Evolutionary conservation across 1,284 basidiomycete species (phyloP).

Genomic region (Xerocomus cyaneibrunnescens): DNA sequence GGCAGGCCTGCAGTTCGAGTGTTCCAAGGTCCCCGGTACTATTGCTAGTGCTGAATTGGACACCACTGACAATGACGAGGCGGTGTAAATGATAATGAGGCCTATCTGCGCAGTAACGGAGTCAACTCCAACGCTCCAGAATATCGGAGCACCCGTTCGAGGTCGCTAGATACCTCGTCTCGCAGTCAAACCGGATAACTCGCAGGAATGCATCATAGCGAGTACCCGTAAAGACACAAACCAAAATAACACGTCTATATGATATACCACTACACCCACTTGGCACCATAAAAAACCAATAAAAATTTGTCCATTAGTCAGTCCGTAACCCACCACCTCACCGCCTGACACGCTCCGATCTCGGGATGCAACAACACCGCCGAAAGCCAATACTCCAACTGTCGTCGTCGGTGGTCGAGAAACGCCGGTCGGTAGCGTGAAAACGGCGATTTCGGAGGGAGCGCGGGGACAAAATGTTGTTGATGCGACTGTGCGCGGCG

Average conservation of each 20-base stretch:
- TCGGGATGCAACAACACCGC: slow-evolving; percentile 70
- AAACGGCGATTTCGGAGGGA: slow-evolving; percentile 71
- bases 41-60: too few relatives aligned
- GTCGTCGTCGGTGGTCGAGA: slow-evolving; percentile 64
- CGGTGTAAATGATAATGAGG: too few relatives aligned
- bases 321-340: slow-evolving; percentile 65
- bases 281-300: not conserved
- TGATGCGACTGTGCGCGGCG: slow-evolving; percentile 40
- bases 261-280: too few relatives aligned
- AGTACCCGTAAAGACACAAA: not conserved
- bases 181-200: too few relatives aligned
- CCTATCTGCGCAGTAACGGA: too few relatives aligned
- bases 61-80: too few relatives aligned
- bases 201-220: too few relatives aligned
- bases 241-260: not conserved
- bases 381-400: slow-evolving; percentile 67
- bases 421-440: slow-evolving; percentile 68
- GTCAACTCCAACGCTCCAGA: too few relatives aligned
- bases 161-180: too few relatives aligned
- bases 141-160: too few relatives aligned
- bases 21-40: too few relatives aligned
- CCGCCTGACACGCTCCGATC: slow-evolving; percentile 60
- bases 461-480: slow-evolving; percentile 51
- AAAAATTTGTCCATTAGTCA: slow-evolving; percentile 24
- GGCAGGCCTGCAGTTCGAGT: too few relatives aligned